Conservation (phyloP, 345 rosid genomes). For the Nasturtium officinale region DNA sequence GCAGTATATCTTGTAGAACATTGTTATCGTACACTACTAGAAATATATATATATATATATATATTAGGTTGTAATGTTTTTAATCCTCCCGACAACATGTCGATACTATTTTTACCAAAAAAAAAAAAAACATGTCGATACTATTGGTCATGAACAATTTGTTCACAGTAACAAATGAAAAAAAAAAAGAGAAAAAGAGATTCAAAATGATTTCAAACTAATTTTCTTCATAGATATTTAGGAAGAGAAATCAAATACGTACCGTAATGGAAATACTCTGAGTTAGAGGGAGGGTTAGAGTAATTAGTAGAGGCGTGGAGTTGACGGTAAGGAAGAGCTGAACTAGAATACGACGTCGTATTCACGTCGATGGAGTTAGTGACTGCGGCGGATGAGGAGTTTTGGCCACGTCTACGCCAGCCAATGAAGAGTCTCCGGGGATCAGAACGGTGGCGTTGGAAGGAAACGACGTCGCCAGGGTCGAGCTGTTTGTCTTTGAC, state of each 20-base stretch:
- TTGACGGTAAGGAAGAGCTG: slow-evolving; percentile 33
- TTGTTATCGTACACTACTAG: neutral
- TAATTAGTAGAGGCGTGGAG: slow-evolving; percentile 5
- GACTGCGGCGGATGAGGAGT: slow-evolving; percentile 17
- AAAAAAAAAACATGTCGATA: slow-evolving; percentile 14
- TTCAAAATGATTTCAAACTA: neutral
- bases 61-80: slow-evolving; percentile 10
- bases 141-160: neutral
- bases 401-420: slow-evolving; percentile 59
- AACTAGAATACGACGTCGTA: neutral
- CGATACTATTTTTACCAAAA: neutral
- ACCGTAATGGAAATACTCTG: slow-evolving; percentile 42
- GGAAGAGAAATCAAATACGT: neutral
- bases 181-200: neutral
- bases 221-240: neutral
- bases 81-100: slow-evolving; percentile 26
- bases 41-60: too few species aligned
- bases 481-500: slow-evolving; percentile 86
- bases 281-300: slow-evolving; percentile 34
- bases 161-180: neutral
- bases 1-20: neutral
- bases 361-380: neutral
- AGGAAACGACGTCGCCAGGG: slow-evolving; percentile 74
- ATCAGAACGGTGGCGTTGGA: slow-evolving; percentile 58
- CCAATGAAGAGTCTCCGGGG: slow-evolving; percentile 65